Evolutionary conservation across 768 basidiomycete genomes (phyloP).

Genomic region (Vishniacozyma victoriae): DNA sequence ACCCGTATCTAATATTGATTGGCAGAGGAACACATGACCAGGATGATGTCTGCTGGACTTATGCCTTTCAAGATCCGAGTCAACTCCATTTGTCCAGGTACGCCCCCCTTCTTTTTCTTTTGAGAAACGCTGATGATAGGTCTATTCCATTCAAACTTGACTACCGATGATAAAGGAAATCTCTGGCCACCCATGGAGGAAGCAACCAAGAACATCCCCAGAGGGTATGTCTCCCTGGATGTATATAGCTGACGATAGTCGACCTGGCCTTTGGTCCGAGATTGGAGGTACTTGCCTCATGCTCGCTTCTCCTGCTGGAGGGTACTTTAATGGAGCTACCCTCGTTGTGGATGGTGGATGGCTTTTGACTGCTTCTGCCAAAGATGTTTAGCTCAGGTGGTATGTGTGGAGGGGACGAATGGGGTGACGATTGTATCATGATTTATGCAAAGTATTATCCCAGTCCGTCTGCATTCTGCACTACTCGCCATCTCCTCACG

Average conservation of each 20-base stretch:
- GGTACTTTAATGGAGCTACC: slow-evolving; percentile 28
- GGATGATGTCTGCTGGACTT: slow-evolving; percentile 29
- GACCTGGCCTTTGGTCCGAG: slow-evolving; percentile 27
- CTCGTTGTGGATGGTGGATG: slow-evolving; percentile 31
- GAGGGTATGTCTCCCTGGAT: slow-evolving; percentile 8
- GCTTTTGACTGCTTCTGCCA: slow-evolving; percentile 22
- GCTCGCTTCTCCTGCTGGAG: slow-evolving; percentile 35
- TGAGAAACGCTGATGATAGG: slow-evolving; percentile 1
- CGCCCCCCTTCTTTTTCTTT: not conserved
- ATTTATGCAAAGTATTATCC: no score
- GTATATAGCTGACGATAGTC: slow-evolving; percentile 6
- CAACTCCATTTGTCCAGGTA: slow-evolving; percentile 34
- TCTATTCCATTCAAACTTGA: slow-evolving; percentile 24
- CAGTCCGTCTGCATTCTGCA: no score
- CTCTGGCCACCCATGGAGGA: slow-evolving; percentile 9
- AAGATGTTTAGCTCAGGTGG: slow-evolving; percentile 11
- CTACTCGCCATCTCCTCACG: no score
- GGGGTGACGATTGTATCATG: no score
- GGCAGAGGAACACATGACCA: slow-evolving; percentile 23
- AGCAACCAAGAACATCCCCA: slow-evolving; percentile 18
- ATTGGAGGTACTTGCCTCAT: slow-evolving; percentile 40
- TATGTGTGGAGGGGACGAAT: no score
- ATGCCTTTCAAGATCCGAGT: slow-evolving; percentile 36
- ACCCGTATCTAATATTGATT: not conserved
- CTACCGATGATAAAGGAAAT: slow-evolving; percentile 12